Conservation (phyloP, 2,329 filamentous ascomycete species). For the Cadophora luteo-olivacea region DNA sequence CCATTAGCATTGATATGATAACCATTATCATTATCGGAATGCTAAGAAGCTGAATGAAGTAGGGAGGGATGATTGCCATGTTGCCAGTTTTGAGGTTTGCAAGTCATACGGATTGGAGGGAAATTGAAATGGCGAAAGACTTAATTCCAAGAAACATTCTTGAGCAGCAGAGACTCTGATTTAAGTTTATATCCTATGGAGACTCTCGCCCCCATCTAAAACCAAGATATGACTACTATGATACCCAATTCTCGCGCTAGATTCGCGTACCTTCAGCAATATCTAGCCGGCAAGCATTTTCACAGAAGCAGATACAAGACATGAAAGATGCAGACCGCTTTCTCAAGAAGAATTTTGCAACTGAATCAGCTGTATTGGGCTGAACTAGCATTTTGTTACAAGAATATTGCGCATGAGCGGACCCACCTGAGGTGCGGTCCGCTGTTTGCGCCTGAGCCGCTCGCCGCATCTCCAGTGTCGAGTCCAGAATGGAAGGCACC, state of each 20-base stretch:
- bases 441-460: neutral
- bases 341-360: neutral
- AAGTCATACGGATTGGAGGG: too few species aligned
- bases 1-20: neutral
- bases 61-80: neutral
- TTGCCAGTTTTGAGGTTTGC: neutral
- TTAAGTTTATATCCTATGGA: neutral
- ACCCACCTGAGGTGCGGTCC: neutral
- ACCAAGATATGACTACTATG: neutral
- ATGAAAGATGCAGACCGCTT: neutral
- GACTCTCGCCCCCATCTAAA: neutral
- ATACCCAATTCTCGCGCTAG: neutral
- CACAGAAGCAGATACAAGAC: neutral
- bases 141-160: neutral
- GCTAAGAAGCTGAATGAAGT: neutral
- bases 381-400: neutral
- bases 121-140: neutral
- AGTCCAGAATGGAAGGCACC: neutral
- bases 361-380: neutral
- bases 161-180: neutral
- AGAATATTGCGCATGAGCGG: neutral
- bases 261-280: neutral
- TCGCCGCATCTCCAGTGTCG: neutral
- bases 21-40: neutral
- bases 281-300: neutral